Evolutionary conservation across 1,284 basidiomycete genomes (phyloP).

Genomic region (Sporisorium graminicola): DNA sequence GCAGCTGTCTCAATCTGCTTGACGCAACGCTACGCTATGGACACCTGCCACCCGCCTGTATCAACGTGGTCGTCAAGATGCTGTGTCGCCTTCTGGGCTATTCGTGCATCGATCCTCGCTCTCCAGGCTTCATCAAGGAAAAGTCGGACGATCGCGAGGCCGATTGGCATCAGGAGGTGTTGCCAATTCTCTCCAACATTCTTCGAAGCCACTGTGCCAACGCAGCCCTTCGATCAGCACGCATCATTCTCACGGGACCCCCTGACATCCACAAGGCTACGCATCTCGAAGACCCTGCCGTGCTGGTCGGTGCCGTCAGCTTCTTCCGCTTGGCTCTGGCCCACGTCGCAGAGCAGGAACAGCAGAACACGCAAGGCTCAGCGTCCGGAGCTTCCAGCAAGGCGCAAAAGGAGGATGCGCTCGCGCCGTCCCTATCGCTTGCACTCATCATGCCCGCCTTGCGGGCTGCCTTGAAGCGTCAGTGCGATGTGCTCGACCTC

Average conservation of each 20-base stretch:
- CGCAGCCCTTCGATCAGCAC: slow-evolving; percentile 56
- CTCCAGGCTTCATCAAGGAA: slow-evolving; percentile 31
- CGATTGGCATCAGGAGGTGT: slow-evolving; percentile 46
- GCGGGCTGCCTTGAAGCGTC: slow-evolving; percentile 58
- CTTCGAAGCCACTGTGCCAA: slow-evolving; percentile 66
- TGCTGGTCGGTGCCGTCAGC: slow-evolving; percentile 62
- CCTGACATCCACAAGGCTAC: not conserved
- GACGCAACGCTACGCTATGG: slow-evolving; percentile 64
- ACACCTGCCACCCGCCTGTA: slow-evolving; percentile 58
- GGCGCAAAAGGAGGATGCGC: slow-evolving; percentile 50
- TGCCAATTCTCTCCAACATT: slow-evolving; percentile 58
- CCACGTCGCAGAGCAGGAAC: slow-evolving; percentile 51
- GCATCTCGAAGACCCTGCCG: slow-evolving; percentile 49
- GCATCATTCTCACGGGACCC: slow-evolving; percentile 39
- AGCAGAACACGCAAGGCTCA: slow-evolving; percentile 30
- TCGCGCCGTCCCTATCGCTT: slow-evolving; percentile 55
- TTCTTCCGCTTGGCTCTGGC: slow-evolving; percentile 60
- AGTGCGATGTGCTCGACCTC: slow-evolving; percentile 60
- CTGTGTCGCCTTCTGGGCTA: slow-evolving; percentile 64
- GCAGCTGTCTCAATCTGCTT: slow-evolving; percentile 55
- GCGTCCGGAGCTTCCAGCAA: slow-evolving; percentile 14
- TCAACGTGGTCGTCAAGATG: slow-evolving; percentile 54
- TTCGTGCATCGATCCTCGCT: slow-evolving; percentile 35
- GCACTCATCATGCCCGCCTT: slow-evolving; percentile 61
- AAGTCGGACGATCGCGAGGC: slow-evolving; percentile 28